These are phyloP conservation scores for Breviolum minutum DNA, from an alignment of 73 alveolate genomes.

Conservation along the genomic window DNA sequence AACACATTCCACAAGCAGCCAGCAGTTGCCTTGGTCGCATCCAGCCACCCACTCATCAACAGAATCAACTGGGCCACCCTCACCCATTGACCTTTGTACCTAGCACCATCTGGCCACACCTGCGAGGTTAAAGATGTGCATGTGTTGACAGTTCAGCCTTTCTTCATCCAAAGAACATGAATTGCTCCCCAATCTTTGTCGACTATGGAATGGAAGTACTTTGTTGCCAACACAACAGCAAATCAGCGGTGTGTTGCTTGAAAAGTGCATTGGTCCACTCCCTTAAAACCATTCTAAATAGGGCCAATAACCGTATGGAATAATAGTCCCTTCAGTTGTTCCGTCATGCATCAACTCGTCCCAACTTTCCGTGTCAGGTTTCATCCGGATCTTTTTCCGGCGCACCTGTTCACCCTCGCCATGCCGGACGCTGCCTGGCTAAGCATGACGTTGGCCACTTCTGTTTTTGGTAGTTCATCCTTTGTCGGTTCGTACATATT, in stretches of 20 bases:
- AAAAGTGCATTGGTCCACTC: too few species aligned
- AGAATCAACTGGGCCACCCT: not conserved
- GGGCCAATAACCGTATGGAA: too few species aligned
- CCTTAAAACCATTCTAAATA: too few species aligned
- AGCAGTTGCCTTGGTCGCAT: not conserved
- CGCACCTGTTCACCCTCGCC: conserved; percentile 42
- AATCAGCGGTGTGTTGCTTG: too few species aligned
- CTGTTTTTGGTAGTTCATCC: too few species aligned
- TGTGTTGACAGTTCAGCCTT: too few species aligned
- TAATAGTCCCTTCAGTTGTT: too few species aligned
- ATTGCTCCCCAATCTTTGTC: too few species aligned
- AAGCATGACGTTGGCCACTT: too few species aligned
- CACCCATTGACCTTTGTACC: conserved; percentile 70
- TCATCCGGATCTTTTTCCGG: not conserved
- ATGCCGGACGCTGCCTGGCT: not conserved
- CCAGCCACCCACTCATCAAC: not conserved
- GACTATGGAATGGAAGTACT: too few species aligned
- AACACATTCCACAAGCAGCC: not conserved
- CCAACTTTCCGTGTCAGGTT: not conserved
- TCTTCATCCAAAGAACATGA: not conserved
- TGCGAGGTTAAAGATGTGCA: not conserved
- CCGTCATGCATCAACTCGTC: not conserved
- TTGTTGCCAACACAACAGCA: too few species aligned
- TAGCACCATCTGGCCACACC: conserved; percentile 95
- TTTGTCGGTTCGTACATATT: too few species aligned